Evolutionary conservation across 768 basidiomycete genomes (phyloP).

Genomic region (Suillus americanus): DNA sequence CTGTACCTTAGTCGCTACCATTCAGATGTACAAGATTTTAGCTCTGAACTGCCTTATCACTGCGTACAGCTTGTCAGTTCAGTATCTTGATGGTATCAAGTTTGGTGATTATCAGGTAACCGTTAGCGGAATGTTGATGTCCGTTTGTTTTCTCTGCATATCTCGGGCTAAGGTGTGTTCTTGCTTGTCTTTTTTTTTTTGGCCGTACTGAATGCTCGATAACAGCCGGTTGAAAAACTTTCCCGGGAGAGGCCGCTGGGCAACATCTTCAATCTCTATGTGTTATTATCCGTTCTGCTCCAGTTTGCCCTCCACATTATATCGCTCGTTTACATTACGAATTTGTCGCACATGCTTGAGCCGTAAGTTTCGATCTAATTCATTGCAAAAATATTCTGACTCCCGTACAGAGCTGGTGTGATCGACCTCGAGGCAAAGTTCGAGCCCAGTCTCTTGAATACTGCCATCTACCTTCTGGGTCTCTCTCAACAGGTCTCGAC

Average conservation of each 20-base stretch:
- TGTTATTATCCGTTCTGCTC: constrained; percentile 84
- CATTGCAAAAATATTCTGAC: constrained; percentile 9
- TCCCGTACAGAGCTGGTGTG: constrained; percentile 51
- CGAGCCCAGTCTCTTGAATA: constrained; percentile 91
- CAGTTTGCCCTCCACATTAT: constrained; percentile 95
- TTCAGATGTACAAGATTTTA: constrained; percentile 99
- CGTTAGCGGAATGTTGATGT: constrained; percentile 89
- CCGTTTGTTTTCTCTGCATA: constrained; percentile 93
- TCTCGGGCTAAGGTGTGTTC: constrained; percentile 83
- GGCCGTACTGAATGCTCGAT: constrained; percentile 2
- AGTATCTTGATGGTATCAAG: constrained; percentile 98
- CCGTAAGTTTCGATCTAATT: constrained; percentile 50
- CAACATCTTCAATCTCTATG: constrained; percentile 94
- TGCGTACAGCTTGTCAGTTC: constrained; percentile 96
- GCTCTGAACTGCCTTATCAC: constrained; percentile 98
- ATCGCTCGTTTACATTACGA: constrained; percentile 90
- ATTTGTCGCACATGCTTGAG: constrained; percentile 75
- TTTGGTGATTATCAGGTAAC: constrained; percentile 99
- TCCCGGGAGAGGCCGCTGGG: constrained; percentile 57
- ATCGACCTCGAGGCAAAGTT: constrained; percentile 97
- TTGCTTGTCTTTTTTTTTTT: neutral
- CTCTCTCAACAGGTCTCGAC: constrained; percentile 98
- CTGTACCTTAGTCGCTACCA: constrained; percentile 96
- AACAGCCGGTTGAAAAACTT: constrained; percentile 92
- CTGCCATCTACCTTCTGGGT: constrained; percentile 93